A percentile compares a stretch with the other conserved stretches of the same genome.
These are phyloP conservation scores for Mycena olivaceomarginata DNA, from an alignment of 768 basidiomycete genomes.

Conservation along the genomic window DNA sequence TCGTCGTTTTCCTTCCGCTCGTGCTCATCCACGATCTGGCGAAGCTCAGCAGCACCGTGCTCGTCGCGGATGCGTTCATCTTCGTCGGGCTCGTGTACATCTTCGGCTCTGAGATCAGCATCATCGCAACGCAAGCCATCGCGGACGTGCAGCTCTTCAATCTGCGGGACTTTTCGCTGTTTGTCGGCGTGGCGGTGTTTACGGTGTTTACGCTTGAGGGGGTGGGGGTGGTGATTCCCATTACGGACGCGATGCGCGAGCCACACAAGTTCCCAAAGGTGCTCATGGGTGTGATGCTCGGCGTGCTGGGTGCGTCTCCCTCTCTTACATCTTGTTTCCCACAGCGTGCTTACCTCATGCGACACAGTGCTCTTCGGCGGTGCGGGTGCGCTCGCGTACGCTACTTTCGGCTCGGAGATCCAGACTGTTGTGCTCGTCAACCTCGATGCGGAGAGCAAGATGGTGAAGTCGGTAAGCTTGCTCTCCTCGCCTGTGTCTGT, in stretches of 20 bases:
- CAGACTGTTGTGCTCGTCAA: conserved; percentile 97
- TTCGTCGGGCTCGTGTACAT: conserved; percentile 91
- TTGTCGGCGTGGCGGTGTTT: conserved; percentile 83
- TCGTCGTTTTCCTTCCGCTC: conserved; percentile 92
- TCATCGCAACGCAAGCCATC: conserved; percentile 76
- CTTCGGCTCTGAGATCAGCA: conserved; percentile 87
- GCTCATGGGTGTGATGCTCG: conserved; percentile 94
- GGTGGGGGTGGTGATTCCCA: conserved; percentile 97
- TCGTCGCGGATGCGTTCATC: conserved; percentile 97
- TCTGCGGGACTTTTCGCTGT: conserved; percentile 90
- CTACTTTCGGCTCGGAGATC: conserved; percentile 90
- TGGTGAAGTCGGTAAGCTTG: conserved; percentile 88
- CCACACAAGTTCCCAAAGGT: conserved; percentile 94
- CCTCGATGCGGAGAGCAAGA: conserved; percentile 86
- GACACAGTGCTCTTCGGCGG: conserved; percentile 88
- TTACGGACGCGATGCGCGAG: conserved; percentile 97
- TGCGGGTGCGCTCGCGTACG: conserved; percentile 90
- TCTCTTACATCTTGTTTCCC: not conserved
- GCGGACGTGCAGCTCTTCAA: conserved; percentile 93
- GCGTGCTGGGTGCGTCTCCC: conserved; percentile 75
- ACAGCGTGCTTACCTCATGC: not conserved
- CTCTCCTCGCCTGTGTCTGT: not conserved
- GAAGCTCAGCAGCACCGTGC: conserved; percentile 93
- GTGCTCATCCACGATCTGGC: conserved; percentile 95
- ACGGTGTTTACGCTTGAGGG: conserved; percentile 99